phyloP scores from a whole-genome alignment of 2,329 filamentous ascomycete genomes.

The Fusarium haematococcum region DNA sequence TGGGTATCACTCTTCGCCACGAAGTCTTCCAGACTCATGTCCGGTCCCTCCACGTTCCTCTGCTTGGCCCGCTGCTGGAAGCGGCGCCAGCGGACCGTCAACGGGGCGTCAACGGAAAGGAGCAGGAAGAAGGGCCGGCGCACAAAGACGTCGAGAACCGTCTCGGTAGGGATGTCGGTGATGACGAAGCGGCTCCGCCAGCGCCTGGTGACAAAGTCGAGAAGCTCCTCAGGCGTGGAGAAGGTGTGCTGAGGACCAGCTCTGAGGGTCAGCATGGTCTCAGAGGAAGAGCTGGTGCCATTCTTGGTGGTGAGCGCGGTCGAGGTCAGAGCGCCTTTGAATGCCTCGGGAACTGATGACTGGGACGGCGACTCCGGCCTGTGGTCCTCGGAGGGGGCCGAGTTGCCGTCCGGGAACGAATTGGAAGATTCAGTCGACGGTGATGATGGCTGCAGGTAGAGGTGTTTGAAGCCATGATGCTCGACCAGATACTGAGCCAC shows the following conservation, averaged over 20 bases:
- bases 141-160: slow-evolving; percentile 78
- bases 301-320: slow-evolving; percentile 45
- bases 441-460: slow-evolving; percentile 64
- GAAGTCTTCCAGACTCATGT: slow-evolving; percentile 65
- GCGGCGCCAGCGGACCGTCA: slow-evolving; percentile 85
- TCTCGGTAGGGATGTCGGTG: slow-evolving; percentile 81
- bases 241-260: slow-evolving; percentile 60
- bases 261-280: slow-evolving; percentile 43
- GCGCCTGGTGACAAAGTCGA: slow-evolving; percentile 86
- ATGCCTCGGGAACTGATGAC: slow-evolving; percentile 30
- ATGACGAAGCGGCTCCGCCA: slow-evolving; percentile 91
- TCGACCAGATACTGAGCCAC: slow-evolving; percentile 89
- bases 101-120: slow-evolving; percentile 89
- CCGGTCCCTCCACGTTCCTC: slow-evolving; percentile 31
- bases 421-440: slow-evolving; percentile 6
- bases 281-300: slow-evolving; percentile 39
- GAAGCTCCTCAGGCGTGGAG: slow-evolving; percentile 71
- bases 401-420: slow-evolving; percentile 13
- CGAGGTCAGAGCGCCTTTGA: slow-evolving; percentile 41
- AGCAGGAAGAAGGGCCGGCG: slow-evolving; percentile 93
- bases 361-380: slow-evolving; percentile 15
- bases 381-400: slow-evolving; percentile 20
- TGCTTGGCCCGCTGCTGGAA: slow-evolving; percentile 62
- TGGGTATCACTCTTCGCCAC: slow-evolving; percentile 74
- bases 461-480: slow-evolving; percentile 82